Conservation (phyloP, 192 early-diverging fungal species). For the Coemansia sp. region DNA sequence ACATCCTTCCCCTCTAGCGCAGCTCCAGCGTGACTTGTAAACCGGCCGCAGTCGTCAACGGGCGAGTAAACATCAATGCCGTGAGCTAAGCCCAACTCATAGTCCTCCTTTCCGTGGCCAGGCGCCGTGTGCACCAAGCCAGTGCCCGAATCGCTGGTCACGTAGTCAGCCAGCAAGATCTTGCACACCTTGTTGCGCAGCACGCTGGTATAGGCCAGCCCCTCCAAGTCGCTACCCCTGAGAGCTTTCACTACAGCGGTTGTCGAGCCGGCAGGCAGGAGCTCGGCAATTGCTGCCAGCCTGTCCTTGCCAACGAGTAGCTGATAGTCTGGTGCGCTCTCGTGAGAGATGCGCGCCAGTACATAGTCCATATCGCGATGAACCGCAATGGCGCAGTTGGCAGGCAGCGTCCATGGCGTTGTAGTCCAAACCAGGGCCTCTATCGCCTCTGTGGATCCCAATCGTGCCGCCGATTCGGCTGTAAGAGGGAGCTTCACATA, state of each 20-base stretch:
- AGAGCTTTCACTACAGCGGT: conserved; percentile 6
- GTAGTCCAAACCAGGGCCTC: conserved; percentile 75
- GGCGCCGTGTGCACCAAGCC: conserved; percentile 86
- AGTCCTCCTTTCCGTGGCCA: conserved; percentile 85
- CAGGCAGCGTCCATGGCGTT: conserved; percentile 82
- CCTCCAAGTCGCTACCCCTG: conserved; percentile 58
- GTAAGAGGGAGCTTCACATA: conserved; percentile 70
- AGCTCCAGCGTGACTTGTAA: conserved; percentile 66
- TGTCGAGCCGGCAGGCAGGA: conserved; percentile 15
- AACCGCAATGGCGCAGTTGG: conserved; percentile 73
- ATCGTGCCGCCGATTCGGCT: conserved; percentile 7
- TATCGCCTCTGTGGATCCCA: conserved; percentile 25
- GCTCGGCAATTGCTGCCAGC: conserved; percentile 12
- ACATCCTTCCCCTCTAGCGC: conserved; percentile 66
- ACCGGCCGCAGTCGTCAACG: conserved; percentile 71
- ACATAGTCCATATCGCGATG: conserved; percentile 67
- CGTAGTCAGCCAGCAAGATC: conserved; percentile 69
- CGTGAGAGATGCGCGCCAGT: conserved; percentile 34
- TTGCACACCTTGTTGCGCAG: conserved; percentile 52
- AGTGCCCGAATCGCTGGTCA: conserved; percentile 73
- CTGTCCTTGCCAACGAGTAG: conserved; percentile 35
- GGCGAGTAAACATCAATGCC: conserved; percentile 70
- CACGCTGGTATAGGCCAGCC: conserved; percentile 61
- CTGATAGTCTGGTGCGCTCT: neutral
- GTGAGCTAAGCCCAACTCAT: conserved; percentile 61